A percentile compares a stretch with the other conserved stretches of the same genome.
phyloP scores from a whole-genome alignment of 192 early-diverging fungal species.

The Chytriomyces confervae region DNA sequence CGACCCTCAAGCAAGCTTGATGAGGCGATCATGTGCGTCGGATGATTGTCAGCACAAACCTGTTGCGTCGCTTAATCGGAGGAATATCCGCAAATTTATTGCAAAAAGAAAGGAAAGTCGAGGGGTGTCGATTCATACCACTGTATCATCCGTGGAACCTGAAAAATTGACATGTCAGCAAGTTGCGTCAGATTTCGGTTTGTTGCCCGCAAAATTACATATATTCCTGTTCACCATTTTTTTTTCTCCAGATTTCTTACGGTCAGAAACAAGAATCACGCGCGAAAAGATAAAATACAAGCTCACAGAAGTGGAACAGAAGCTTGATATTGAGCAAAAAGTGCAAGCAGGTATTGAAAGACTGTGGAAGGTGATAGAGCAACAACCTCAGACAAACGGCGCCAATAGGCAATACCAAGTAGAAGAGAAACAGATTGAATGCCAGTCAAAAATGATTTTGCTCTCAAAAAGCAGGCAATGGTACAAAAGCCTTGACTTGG shows the following conservation, averaged over 20 bases:
- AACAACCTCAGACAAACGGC: constrained; percentile 43
- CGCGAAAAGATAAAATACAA: constrained; percentile 65
- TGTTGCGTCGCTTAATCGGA: too few species aligned
- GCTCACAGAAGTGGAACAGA: constrained; percentile 83
- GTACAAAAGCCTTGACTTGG: constrained; percentile 85
- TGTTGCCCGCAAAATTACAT: background rate
- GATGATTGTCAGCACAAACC: too few species aligned
- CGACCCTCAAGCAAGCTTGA: constrained; percentile 6
- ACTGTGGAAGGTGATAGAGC: constrained; percentile 52
- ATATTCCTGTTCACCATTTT: background rate
- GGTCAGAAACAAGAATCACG: constrained; percentile 52
- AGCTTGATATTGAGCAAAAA: constrained; percentile 92
- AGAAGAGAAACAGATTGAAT: constrained; percentile 53
- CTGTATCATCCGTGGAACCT: too few species aligned
- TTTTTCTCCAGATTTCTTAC: constrained; percentile 47
- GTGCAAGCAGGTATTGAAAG: constrained; percentile 80
- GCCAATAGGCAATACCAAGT: constrained; percentile 43
- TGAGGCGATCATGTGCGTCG: too few species aligned
- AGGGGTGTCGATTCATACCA: too few species aligned
- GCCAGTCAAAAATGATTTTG: constrained; percentile 48
- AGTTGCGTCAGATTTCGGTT: too few species aligned
- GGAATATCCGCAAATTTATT: too few species aligned
- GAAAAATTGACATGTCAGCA: too few species aligned
- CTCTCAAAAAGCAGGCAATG: constrained; percentile 65
- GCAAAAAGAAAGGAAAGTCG: too few species aligned